A percentile compares a stretch with the other conserved stretches of the same genome.
These are phyloP conservation scores for Microglena sp. DNA, from an alignment of 139 green algal genomes.

Conservation along the genomic window DNA sequence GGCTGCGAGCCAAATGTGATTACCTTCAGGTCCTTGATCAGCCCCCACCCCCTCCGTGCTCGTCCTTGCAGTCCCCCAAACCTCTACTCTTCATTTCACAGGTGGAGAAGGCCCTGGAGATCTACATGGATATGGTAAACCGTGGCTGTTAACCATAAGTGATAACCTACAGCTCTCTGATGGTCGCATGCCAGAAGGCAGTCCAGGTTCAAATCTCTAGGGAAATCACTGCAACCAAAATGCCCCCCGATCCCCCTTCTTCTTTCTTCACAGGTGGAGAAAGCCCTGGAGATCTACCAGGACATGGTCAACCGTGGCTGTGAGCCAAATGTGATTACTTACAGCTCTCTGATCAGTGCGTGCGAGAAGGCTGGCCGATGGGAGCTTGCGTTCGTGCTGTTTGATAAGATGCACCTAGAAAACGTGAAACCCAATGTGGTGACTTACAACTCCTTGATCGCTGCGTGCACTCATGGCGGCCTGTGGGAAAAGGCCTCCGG, in stretches of 20 bases:
- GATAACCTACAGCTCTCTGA: conserved; percentile 65
- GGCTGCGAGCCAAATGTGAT: conserved; percentile 58
- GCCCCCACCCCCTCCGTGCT: no score
- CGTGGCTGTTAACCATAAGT: conserved; percentile 55
- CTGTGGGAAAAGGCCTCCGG: conserved; percentile 70
- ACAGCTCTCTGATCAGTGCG: conserved; percentile 48
- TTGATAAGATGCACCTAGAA: conserved; percentile 51
- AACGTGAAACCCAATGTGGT: conserved; percentile 73
- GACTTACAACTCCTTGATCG: conserved; percentile 83
- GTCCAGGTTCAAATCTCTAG: no score
- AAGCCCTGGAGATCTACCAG: conserved; percentile 15
- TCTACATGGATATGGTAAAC: conserved; percentile 58
- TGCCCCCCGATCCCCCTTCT: no score
- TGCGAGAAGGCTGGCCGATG: conserved; percentile 46
- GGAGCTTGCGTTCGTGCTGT: conserved; percentile 60
- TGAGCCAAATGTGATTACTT: conserved; percentile 69
- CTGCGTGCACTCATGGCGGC: conserved; percentile 53
- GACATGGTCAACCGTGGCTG: conserved; percentile 54
- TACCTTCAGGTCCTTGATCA: conserved; percentile 75
- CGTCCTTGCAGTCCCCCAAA: no score
- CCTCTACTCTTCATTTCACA: no score
- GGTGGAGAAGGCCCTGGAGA: conserved; percentile 53
- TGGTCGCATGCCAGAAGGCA: conserved; percentile 43
- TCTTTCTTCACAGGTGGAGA: conserved; percentile 32
- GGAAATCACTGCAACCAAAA: no score